Percentiles rank a stretch among this genome's conserved stretches.
Evolutionary conservation across 1,284 basidiomycete species (phyloP).

Genomic region (Cryptococcus sp.): DNA sequence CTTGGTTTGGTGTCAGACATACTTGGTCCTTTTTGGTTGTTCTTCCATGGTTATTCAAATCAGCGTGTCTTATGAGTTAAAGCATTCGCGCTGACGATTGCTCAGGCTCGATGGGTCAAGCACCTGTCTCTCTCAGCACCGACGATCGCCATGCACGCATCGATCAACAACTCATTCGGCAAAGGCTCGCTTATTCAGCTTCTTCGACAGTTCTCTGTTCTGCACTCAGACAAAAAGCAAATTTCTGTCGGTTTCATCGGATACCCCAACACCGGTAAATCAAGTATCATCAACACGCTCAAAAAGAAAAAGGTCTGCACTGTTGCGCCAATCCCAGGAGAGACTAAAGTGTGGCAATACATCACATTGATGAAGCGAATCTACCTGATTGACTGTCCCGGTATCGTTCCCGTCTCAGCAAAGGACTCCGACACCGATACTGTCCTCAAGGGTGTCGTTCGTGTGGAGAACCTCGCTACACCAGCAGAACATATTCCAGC

Average conservation of each 20-base stretch:
- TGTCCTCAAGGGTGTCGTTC: slow-evolving; percentile 95
- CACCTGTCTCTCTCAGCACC: slow-evolving; percentile 92
- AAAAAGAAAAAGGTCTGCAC: slow-evolving; percentile 98
- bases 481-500: slow-evolving; percentile 92
- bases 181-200: slow-evolving; percentile 98
- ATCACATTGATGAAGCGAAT: slow-evolving; percentile 94
- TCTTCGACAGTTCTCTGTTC: slow-evolving; percentile 91
- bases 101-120: slow-evolving; percentile 94
- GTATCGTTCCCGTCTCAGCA: slow-evolving; percentile 89
- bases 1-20: slow-evolving; percentile 58
- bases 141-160: slow-evolving; percentile 97
- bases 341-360: slow-evolving; percentile 99
- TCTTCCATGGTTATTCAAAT: slow-evolving; percentile 12
- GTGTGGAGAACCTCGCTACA: slow-evolving; percentile 90
- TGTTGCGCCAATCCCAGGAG: slow-evolving; percentile 95
- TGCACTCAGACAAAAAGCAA: slow-evolving; percentile 99
- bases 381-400: slow-evolving; percentile 99
- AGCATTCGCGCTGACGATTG: slow-evolving; percentile 15
- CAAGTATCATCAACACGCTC: slow-evolving; percentile 95
- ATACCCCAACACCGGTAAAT: slow-evolving; percentile 98
- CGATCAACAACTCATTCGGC: slow-evolving; percentile 97
- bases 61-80: slow-evolving; percentile 6
- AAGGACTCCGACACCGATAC: slow-evolving; percentile 90
- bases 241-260: slow-evolving; percentile 98
- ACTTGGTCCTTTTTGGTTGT: slow-evolving; percentile 14